Conservation (phyloP, 495 filamentous ascomycete genomes). For the Opeltia flavorubescens region DNA sequence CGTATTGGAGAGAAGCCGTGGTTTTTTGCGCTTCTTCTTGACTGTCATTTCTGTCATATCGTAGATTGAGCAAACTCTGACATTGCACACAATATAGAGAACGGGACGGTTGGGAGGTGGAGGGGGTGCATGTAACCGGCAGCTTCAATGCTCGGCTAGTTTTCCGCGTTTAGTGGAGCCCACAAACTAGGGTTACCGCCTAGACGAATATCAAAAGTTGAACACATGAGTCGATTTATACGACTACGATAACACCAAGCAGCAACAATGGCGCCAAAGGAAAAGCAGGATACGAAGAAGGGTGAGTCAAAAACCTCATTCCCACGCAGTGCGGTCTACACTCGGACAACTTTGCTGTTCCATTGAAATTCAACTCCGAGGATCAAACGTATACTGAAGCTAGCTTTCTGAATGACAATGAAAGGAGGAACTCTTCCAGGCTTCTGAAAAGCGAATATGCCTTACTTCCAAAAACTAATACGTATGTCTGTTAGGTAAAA, state of each 20-base stretch:
- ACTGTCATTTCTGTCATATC: slow-evolving; percentile 20
- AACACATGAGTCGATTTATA: slow-evolving; percentile 30
- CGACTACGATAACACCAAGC: slow-evolving; percentile 27
- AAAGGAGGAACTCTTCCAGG: not conserved
- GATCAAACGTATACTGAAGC: not conserved
- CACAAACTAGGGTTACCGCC: slow-evolving; percentile 37
- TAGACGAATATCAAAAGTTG: slow-evolving; percentile 29
- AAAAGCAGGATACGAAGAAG: slow-evolving; percentile 42
- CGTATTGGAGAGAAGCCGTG: slow-evolving; percentile 41
- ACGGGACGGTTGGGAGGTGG: not conserved
- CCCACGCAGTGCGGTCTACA: not conserved
- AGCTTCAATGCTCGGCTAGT: slow-evolving; percentile 1
- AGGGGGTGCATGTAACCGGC: not conserved
- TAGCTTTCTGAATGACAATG: not conserved
- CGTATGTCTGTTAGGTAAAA: slow-evolving; percentile 33
- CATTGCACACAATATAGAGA: too few species aligned
- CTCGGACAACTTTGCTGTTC: not conserved
- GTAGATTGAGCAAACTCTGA: too few species aligned
- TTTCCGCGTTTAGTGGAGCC: slow-evolving; percentile 12
- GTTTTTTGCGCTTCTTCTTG: slow-evolving; percentile 22
- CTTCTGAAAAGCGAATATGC: not conserved
- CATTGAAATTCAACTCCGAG: not conserved
- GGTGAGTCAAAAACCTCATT: slow-evolving; percentile 31
- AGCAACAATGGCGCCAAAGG: slow-evolving; percentile 61
- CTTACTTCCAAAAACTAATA: too few species aligned